Evolutionary conservation across 75 land plant genomes (phyloP).

Genomic region (Picea glauca): DNA sequence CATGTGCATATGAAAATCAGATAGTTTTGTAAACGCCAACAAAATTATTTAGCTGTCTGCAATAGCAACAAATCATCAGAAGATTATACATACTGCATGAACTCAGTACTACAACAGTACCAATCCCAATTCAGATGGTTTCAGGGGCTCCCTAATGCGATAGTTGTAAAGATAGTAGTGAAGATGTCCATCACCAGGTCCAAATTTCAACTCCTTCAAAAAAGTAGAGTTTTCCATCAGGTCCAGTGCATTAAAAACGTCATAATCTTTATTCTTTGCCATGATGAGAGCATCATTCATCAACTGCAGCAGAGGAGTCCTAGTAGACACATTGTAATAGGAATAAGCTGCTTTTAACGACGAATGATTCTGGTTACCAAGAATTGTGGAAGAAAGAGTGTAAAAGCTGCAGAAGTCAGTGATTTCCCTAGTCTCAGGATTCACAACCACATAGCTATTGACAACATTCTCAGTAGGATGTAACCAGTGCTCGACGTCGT

Average conservation of each 20-base stretch:
- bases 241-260: constrained; percentile 87
- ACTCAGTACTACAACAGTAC: constrained; percentile 66
- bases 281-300: constrained; percentile 81
- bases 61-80: too few relatives aligned
- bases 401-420: constrained; percentile 86
- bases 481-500: constrained; percentile 77
- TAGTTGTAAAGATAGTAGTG: constrained; percentile 88
- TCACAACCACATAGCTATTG: constrained; percentile 69
- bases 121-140: constrained; percentile 68
- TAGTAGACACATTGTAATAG: constrained; percentile 64
- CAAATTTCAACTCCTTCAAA: constrained; percentile 83
- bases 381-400: constrained; percentile 77
- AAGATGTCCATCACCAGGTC: constrained; percentile 82
- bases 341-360: constrained; percentile 84
- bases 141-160: constrained; percentile 45
- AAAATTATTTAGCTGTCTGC: too few relatives aligned
- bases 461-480: constrained; percentile 69
- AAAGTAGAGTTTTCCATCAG: constrained; percentile 77
- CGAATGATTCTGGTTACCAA: constrained; percentile 62
- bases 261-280: constrained; percentile 67
- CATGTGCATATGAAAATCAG: too few relatives aligned
- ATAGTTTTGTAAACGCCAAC: too few relatives aligned
- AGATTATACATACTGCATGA: too few relatives aligned
- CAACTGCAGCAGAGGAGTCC: constrained; percentile 62
- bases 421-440: constrained; percentile 60